Evolutionary conservation across 805 yeast species (phyloP).

Genomic region (Monosporozyma aquatica): DNA sequence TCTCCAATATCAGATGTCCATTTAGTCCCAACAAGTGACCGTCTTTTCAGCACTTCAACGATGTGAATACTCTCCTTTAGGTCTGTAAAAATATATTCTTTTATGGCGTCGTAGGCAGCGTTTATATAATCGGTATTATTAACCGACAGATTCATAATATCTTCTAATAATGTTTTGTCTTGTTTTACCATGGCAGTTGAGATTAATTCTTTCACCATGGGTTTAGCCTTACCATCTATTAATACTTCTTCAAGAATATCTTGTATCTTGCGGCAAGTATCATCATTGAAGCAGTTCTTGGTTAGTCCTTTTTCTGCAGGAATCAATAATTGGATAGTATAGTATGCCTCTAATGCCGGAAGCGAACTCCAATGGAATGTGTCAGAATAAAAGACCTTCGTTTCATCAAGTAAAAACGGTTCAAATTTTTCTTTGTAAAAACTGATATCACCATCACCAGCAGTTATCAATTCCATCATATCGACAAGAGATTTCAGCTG

Average conservation of each 20-base stretch:
- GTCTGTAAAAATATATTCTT: constrained; percentile 13
- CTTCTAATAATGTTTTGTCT: constrained; percentile 10
- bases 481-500: constrained; percentile 52
- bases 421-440: constrained; percentile 61
- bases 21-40: constrained; percentile 43
- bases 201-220: constrained; percentile 8
- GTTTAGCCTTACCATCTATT: constrained; percentile 15
- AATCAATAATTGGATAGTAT: constrained; percentile 43
- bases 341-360: constrained; percentile 49
- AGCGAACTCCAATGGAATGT: constrained; percentile 37
- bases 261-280: constrained; percentile 17
- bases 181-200: constrained; percentile 9
- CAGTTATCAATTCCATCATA: constrained; percentile 53
- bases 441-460: constrained; percentile 51
- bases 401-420: constrained; percentile 46
- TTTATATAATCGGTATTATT: not conserved
- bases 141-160: not conserved
- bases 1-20: constrained; percentile 58
- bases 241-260: constrained; percentile 17
- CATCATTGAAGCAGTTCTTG: constrained; percentile 16
- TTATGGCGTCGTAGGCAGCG: constrained; percentile 8
- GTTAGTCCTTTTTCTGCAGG: constrained; percentile 46
- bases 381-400: constrained; percentile 46
- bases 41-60: constrained; percentile 24
- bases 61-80: constrained; percentile 7